Percentiles rank a stretch among this genome's conserved stretches.
Evolutionary conservation across 2,329 filamentous ascomycete species (phyloP).

Genomic region (Talaromyces verruculosus): DNA sequence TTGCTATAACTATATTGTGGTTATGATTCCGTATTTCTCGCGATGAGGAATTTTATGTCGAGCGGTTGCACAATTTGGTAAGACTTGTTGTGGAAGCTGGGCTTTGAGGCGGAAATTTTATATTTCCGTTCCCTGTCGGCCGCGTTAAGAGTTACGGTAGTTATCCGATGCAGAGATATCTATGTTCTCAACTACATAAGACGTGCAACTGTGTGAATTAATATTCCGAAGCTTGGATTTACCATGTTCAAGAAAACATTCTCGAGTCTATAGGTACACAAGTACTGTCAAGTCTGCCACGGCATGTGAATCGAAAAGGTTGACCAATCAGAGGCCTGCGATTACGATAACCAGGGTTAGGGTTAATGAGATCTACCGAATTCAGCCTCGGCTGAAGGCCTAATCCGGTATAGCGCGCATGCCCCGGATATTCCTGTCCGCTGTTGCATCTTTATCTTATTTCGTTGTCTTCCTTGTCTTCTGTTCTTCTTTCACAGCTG

Average conservation of each 20-base stretch:
- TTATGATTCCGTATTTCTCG: neutral
- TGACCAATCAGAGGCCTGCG: neutral
- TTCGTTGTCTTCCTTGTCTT: neutral
- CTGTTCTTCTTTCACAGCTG: neutral
- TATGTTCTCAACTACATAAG: too few species aligned
- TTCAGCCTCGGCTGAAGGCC: conserved; percentile 15
- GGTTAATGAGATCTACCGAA: neutral
- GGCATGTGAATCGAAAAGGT: neutral
- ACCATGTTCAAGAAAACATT: neutral
- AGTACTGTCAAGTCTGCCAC: neutral
- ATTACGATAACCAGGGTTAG: neutral
- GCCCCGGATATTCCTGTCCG: neutral
- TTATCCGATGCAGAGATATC: too few species aligned
- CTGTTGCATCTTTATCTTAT: neutral
- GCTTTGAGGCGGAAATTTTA: neutral
- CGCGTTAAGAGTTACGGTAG: neutral
- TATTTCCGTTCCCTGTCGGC: neutral
- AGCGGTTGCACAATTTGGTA: neutral
- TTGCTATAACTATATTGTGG: neutral
- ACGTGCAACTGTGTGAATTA: neutral
- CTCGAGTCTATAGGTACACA: neutral
- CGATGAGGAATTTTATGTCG: neutral
- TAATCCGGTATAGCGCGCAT: neutral
- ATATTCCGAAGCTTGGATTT: neutral
- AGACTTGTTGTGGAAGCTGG: too few species aligned